Percentiles rank a stretch among this genome's conserved stretches.
phyloP scores from a whole-genome alignment of 805 yeast genomes.

The Diddensiella transvaalensis region DNA sequence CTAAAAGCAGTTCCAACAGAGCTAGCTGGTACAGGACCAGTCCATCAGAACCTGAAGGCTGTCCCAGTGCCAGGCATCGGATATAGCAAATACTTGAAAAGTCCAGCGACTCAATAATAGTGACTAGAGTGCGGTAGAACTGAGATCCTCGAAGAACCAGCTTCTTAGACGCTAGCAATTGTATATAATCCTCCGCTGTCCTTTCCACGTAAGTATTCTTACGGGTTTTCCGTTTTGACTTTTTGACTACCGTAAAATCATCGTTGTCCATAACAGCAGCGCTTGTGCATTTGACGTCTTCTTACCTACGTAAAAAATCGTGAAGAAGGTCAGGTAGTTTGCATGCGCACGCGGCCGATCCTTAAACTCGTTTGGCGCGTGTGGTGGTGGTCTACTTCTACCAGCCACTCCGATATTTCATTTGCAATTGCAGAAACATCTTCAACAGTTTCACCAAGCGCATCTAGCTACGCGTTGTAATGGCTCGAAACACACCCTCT shows the following conservation, averaged over 20 bases:
- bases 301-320: no score
- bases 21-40: conserved; percentile 69
- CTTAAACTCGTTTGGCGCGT: no score
- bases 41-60: conserved; percentile 50
- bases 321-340: no score
- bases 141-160: conserved; percentile 12
- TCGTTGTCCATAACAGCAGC: conserved; percentile 1
- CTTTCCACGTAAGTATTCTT: conserved; percentile 19
- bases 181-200: conserved; percentile 19
- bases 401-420: no score
- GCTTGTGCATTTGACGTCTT: no score
- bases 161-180: conserved; percentile 9
- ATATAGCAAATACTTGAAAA: conserved; percentile 29
- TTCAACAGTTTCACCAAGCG: no score
- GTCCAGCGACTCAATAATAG: background rate
- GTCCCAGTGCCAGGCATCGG: conserved; percentile 71
- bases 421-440: no score
- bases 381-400: no score
- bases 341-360: no score
- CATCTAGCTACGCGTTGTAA: no score
- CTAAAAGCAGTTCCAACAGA: conserved; percentile 43
- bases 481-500: no score
- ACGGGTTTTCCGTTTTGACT: conserved; percentile 5
- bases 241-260: conserved; percentile 8
- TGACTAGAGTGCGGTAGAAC: conserved; percentile 10